Percentiles rank a stretch among this genome's conserved stretches.
phyloP scores from a whole-genome alignment of 129 eudicot species.

The Solidago caesia region DNA sequence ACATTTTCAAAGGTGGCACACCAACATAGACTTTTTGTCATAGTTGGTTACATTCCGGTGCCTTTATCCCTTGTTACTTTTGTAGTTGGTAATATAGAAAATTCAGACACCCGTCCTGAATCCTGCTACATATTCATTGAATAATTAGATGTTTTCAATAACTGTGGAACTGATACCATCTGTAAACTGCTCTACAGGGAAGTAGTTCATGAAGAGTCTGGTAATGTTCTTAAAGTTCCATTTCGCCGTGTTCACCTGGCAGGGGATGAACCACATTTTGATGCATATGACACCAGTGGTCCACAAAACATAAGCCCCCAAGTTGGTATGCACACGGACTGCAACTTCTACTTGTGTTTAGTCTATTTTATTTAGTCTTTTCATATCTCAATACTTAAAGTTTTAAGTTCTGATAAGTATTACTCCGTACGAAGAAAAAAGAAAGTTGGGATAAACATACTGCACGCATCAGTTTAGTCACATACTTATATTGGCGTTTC shows the following conservation, averaged over 20 bases:
- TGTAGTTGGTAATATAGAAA: background rate
- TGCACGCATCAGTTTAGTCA: background rate
- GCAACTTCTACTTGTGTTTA: background rate
- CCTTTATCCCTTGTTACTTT: too few relatives aligned
- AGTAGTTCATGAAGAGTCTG: constrained; percentile 76
- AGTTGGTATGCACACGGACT: constrained; percentile 43
- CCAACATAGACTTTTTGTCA: too few relatives aligned
- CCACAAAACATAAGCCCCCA: constrained; percentile 91
- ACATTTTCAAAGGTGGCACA: too few relatives aligned
- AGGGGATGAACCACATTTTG: constrained; percentile 97
- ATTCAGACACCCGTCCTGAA: background rate
- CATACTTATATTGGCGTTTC: background rate
- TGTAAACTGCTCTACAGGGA: constrained; percentile 50
- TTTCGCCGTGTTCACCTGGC: constrained; percentile 85
- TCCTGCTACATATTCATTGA: background rate
- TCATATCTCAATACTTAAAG: background rate
- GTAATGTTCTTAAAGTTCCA: constrained; percentile 89
- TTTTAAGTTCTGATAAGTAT: background rate
- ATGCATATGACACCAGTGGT: constrained; percentile 96
- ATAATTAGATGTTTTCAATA: background rate
- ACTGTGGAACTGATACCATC: constrained; percentile 23
- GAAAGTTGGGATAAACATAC: background rate
- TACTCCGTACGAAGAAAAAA: background rate
- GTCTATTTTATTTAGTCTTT: background rate
- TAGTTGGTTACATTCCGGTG: too few relatives aligned